Evolutionary conservation across 352 stramenopile species (phyloP), one percentile per base, ranked within the genome.

Genomic region (Phytophthora lateralis): DNA sequence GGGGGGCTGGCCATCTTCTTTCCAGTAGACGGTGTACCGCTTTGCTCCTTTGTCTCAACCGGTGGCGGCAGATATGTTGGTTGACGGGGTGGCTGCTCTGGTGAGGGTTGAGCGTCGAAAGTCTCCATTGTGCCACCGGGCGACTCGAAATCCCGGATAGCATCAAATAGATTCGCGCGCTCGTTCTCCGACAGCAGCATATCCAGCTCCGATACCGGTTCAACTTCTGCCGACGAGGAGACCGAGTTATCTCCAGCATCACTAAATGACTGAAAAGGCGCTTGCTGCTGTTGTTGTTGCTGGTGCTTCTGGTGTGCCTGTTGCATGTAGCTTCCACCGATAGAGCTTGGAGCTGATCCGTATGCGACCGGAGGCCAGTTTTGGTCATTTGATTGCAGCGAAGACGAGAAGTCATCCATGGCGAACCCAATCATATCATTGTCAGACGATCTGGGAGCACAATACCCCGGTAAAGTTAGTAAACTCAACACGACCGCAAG

Each of bases 71-170:
- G 27, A 37, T 65, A 45, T 34, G 10, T 53, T 20, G 9, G 17
- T 20, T 49, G 55, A 51, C 60, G 57, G n/a, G 52, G 29, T 37
- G 56, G 45, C 41, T 32, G 55, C 37, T 66, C 44, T 15, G 52
- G 27, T 3, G 54, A 63, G 11, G 58, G 29, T 7, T 65, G 29
- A n/a, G 20, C 32, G 15, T 68, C 51, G 10, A 68, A 21, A 24
- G 59, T 58, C 2, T 60, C 55, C 27, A 53, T 43, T 17, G 47
- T 35, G 30, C n/a, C 14, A 12, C 63, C 35, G 0, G 79, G 78
- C 1, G 74, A 77, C 27, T 90, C 78, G 21, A 91, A 91, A 55
- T 91, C 77, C 2, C 79, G 78, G 48, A 91, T 91, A 8, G 82
- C 80, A 29, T 91, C 82, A 34, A 91, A 79, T 38, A 91, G 59